A percentile compares a stretch with the other conserved stretches of the same genome.
Evolutionary conservation across 352 stramenopile genomes (phyloP).

Genomic region (Thraustochytrium striatum): DNA sequence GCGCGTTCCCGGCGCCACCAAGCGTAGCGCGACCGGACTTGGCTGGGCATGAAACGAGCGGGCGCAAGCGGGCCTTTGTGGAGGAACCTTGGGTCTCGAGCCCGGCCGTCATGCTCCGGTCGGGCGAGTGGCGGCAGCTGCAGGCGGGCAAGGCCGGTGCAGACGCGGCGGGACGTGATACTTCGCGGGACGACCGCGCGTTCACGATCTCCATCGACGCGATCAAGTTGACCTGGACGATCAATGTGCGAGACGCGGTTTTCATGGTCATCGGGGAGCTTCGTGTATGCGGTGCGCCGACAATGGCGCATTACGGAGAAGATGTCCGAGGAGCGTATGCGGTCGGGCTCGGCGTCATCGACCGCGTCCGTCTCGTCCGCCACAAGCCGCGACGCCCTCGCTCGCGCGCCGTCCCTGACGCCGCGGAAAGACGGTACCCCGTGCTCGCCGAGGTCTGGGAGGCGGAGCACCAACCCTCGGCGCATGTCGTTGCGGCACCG

Average conservation of each 20-base stretch:
- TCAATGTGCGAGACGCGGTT: conserved; percentile 31
- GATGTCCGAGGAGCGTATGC: too few relatives aligned
- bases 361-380: not conserved
- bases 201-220: conserved; percentile 40
- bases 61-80: not conserved
- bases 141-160: conserved; percentile 1
- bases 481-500: too few relatives aligned
- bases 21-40: not conserved
- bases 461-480: too few relatives aligned
- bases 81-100: conserved; percentile 33
- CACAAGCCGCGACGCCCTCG: too few relatives aligned
- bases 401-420: too few relatives aligned
- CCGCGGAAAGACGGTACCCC: too few relatives aligned
- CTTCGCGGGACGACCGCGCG: not conserved
- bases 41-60: not conserved
- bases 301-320: too few relatives aligned
- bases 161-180: not conserved
- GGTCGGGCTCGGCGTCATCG: not conserved
- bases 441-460: too few relatives aligned
- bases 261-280: conserved; percentile 43
- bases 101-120: conserved; percentile 26
- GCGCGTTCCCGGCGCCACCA: conserved; percentile 6
- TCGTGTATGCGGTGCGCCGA: conserved; percentile 1
- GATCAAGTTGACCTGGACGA: not conserved
- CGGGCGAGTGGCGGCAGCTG: conserved; percentile 32